These are phyloP conservation scores for Lentinula raphanica DNA, from an alignment of 768 basidiomycete species.

Conservation along the genomic window DNA sequence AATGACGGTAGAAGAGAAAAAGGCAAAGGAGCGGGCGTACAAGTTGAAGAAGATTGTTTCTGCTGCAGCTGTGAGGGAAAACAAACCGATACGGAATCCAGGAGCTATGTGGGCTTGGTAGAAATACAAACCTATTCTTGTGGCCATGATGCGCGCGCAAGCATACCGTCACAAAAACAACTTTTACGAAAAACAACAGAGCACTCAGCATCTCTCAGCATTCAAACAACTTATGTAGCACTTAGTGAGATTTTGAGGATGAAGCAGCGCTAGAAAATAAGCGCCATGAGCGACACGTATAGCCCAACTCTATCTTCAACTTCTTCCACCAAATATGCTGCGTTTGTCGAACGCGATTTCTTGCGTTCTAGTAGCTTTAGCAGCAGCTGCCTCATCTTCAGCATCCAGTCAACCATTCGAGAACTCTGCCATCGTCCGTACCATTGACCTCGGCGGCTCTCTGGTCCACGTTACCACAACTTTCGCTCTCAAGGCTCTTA, in stretches of 20 bases:
- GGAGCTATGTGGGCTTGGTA: slow-evolving; percentile 78
- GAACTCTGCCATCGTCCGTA: slow-evolving; percentile 85
- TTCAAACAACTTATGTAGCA: no score
- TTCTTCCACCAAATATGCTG: slow-evolving; percentile 37
- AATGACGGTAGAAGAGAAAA: slow-evolving; percentile 65
- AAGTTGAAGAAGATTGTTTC: slow-evolving; percentile 76
- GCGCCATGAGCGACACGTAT: slow-evolving; percentile 20
- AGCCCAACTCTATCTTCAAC: not conserved
- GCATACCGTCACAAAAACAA: no score
- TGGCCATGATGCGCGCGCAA: not conserved
- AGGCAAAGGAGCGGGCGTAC: slow-evolving; percentile 55
- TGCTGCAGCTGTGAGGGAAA: slow-evolving; percentile 73
- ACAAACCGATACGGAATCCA: slow-evolving; percentile 72
- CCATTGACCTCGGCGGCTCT: slow-evolving; percentile 85
- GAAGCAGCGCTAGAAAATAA: not conserved
- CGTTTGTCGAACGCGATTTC: slow-evolving; percentile 43
- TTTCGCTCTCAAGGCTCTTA: slow-evolving; percentile 73
- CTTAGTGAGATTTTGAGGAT: no score
- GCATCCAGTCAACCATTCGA: slow-evolving; percentile 56
- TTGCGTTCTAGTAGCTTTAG: slow-evolving; percentile 39
- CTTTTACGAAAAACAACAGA: no score
- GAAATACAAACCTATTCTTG: slow-evolving; percentile 8
- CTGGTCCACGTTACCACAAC: slow-evolving; percentile 86
- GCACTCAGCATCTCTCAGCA: no score
- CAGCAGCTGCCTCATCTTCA: slow-evolving; percentile 33